Base-by-base conservation (phyloP, 345 rosid species). In the Lepidium sativum region DNA sequence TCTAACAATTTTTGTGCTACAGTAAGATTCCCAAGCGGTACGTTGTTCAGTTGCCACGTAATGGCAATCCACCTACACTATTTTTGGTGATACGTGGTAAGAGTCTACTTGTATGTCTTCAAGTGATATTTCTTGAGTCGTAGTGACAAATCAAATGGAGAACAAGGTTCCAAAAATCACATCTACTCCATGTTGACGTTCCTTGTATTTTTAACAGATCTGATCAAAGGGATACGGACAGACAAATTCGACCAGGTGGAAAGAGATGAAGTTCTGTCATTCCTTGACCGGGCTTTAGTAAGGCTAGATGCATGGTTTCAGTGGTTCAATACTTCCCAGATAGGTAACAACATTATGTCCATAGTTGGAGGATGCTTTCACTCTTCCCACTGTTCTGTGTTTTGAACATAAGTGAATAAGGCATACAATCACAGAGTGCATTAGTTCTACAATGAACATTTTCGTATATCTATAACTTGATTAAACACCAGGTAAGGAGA, bases 1-100 rank as follows among this genome's bases (percentile, higher is more conserved):
- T 33, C 16, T 2, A 52, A 48, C 5, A 37, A n/a, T 76, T 61
- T 54, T 45, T 34, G 48, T 39, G 34, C 63, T 69, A 84, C 92
- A 94, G 96, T 65, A 88, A 84, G 74, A 90, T 87, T 49, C 89
- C 97, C 1, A 80, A 82, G 60, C 85, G 88, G 69, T 89, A 87
- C 73, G 88, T 89, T 70, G 56, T 77, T 59, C 98, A 92, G 79
- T 52, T 77, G 74, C 91, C 96, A 70, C 81, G 80, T 65, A 90
- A 84, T 79, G 98, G 87, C 74, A 92, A 92, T 65, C 97, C 97
- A 37, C 98, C 98, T 48, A 89, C 96, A 38, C 69, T 89, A 35
- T 82, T 89, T 75, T 81, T 94, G 87, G 90, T 82, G 67, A 79
- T 89, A 58, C 85, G 71, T 13, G 95, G 99, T 90, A 80, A 60